Percentiles rank a stretch among this genome's conserved stretches.
phyloP scores from a whole-genome alignment of 345 rosid species.

The Aquilaria malaccensis region DNA sequence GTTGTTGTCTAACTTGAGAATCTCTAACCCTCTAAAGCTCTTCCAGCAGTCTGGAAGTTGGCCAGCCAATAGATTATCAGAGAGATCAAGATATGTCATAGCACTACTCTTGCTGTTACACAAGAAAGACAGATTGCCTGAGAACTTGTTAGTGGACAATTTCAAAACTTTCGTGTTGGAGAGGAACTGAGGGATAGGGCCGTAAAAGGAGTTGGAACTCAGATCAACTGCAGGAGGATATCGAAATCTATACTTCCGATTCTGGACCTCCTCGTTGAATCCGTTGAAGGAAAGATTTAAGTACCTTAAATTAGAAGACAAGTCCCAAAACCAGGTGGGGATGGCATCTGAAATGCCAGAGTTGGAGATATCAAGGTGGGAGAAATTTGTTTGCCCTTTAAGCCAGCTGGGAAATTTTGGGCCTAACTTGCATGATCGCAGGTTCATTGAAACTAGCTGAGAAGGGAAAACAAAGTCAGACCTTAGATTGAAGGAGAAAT shows the following conservation, averaged over 20 bases:
- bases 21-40: not conserved
- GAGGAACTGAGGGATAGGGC: not conserved
- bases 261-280: not conserved
- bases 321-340: constrained; percentile 9
- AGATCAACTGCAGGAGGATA: not conserved
- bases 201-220: constrained; percentile 8
- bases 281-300: constrained; percentile 10
- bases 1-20: constrained; percentile 1
- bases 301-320: not conserved
- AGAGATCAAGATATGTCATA: constrained; percentile 5
- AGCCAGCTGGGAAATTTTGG: constrained; percentile 6
- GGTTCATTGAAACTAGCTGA: not conserved
- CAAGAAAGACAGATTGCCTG: not conserved
- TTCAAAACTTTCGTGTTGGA: not conserved
- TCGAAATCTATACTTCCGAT: not conserved
- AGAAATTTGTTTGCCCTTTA: constrained; percentile 5
- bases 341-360: constrained; percentile 3
- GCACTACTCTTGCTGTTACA: not conserved
- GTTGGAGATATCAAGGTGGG: not conserved
- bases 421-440: constrained; percentile 5
- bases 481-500: not conserved
- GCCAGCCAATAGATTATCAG: constrained; percentile 1
- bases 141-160: constrained; percentile 5
- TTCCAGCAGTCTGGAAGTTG: constrained; percentile 3
- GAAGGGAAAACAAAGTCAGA: constrained; percentile 4